These are phyloP conservation scores for Microstegium vimineum DNA, from an alignment of 176 grass and related monocot species.

Conservation along the genomic window DNA sequence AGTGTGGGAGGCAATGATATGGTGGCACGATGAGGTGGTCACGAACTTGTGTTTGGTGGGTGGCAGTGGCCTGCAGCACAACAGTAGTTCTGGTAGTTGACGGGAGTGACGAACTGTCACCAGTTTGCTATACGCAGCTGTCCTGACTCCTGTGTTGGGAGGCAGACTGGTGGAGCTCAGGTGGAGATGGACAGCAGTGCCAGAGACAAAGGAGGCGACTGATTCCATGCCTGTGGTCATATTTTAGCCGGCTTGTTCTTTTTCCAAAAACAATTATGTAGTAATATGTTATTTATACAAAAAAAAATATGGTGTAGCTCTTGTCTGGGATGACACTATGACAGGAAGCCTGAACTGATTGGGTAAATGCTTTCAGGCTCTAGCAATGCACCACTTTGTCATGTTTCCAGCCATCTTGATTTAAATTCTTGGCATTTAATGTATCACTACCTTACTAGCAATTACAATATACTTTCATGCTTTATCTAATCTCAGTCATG, in stretches of 20 bases:
- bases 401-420: background rate
- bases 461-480: background rate
- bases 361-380: background rate
- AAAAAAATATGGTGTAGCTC: background rate
- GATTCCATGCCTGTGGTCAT: background rate
- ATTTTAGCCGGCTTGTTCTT: background rate
- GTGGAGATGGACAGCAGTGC: background rate
- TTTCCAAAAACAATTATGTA: background rate
- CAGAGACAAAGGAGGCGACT: background rate
- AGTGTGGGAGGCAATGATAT: background rate
- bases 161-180: background rate
- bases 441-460: background rate
- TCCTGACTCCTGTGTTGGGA: background rate
- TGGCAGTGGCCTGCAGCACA: background rate
- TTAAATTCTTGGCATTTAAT: conserved; percentile 10
- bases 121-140: background rate
- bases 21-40: background rate
- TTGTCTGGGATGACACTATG: conserved; percentile 14
- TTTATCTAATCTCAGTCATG: background rate
- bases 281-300: conserved; percentile 6
- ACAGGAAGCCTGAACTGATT: background rate
- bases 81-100: background rate
- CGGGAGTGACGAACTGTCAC: background rate
- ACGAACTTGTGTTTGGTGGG: background rate
- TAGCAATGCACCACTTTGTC: background rate